Base-by-base conservation (phyloP, 345 rosid species). In the Punica granatum region DNA sequence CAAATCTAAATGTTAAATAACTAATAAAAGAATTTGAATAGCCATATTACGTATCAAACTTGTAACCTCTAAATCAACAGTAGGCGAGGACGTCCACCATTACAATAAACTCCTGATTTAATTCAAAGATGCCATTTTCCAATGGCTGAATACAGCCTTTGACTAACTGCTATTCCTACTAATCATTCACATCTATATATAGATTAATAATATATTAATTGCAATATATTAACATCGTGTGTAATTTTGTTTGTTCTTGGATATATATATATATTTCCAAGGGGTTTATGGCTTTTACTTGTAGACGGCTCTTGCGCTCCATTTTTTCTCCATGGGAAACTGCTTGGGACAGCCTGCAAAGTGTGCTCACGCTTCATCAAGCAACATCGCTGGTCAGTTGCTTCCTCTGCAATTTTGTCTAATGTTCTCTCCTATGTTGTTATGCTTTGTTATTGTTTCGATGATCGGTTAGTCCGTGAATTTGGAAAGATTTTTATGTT, bases 291-390 rank as follows among this genome's bases (percentile, higher is more conserved):
- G 39, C 34, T 19, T 4, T 14, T 33, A 56, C 3, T 23, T 4
- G 5, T 19, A 12, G 28, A 51, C 25, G 44, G 36, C 30, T 39
- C 43, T 3, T 19, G 18, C 15, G 15, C 0, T 3, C 7, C 21
- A 46, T 31, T 33, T 56, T 10, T 11, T 51, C 1, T 51, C 69
- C 51, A 60, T 73, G 76, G 76, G 76, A 16, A 68, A 67, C 61
- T 73, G 76, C 60, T 59, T 41, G 46, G 64, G 67, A 44, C 43
- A 53, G 15, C 72, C 76, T 33, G 67, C 72, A 25, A 73, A 68
- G 68, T 73, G 67, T 28, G 72, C 72, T 54, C 76, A 63, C 44
- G 68, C 64, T 56, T 73, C 76, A 21, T 63, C 76, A 41, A 41
- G 19, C 65, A 58, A 59, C 49, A 59, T 72, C 26, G 10, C 37